phyloP scores from a whole-genome alignment of 129 eudicot species.

The Tanacetum coccineum region DNA sequence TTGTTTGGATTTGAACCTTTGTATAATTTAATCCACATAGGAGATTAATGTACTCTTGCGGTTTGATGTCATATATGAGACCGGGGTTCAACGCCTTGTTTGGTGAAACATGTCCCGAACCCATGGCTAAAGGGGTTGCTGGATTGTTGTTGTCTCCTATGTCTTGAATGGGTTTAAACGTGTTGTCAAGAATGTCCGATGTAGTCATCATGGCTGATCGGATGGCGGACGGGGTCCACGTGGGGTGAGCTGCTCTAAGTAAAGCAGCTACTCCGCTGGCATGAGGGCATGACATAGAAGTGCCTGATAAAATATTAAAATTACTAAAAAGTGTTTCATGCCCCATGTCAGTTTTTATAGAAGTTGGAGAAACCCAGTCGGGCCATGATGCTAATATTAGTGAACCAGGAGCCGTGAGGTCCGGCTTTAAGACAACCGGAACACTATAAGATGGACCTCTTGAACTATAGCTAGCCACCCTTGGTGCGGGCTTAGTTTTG shows the following conservation, averaged over 20 bases:
- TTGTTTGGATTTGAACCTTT: slow-evolving; percentile 46
- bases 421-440: slow-evolving; percentile 66
- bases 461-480: slow-evolving; percentile 62
- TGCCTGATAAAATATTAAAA: slow-evolving; percentile 62
- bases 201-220: slow-evolving; percentile 89
- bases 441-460: slow-evolving; percentile 68
- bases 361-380: slow-evolving; percentile 20
- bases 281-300: slow-evolving; percentile 84
- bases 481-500: slow-evolving; percentile 49
- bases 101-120: slow-evolving; percentile 68
- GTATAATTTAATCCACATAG: slow-evolving; percentile 61
- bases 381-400: slow-evolving; percentile 78
- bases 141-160: slow-evolving; percentile 31
- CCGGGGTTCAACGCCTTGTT: slow-evolving; percentile 86
- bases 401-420: slow-evolving; percentile 70
- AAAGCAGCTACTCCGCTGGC: slow-evolving; percentile 72
- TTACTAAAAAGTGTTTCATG: slow-evolving; percentile 27
- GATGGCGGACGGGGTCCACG: slow-evolving; percentile 71
- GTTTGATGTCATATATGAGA: slow-evolving; percentile 45
- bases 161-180: slow-evolving; percentile 47
- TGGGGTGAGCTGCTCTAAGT: slow-evolving; percentile 51
- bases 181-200: slow-evolving; percentile 48
- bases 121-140: slow-evolving; percentile 65
- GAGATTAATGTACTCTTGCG: slow-evolving; percentile 51
- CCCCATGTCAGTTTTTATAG: slow-evolving; percentile 4